Evolutionary conservation across 2,329 filamentous ascomycete genomes (phyloP).

Genomic region (Aureobasidium sp.): DNA sequence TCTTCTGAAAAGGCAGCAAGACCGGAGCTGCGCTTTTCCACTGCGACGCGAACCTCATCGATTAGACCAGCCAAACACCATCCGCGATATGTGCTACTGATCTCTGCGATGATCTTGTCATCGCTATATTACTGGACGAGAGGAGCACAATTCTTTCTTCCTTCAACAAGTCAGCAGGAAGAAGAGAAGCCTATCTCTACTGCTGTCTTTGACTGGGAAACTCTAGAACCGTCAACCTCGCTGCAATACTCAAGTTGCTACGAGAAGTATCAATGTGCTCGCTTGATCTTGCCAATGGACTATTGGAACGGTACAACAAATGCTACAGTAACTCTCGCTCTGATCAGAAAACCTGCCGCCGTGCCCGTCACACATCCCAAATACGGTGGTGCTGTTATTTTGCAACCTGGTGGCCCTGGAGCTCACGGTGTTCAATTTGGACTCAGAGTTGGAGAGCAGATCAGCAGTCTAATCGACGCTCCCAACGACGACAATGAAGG

Average conservation of each 20-base stretch:
- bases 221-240: background rate
- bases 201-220: background rate
- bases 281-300: conserved; percentile 41
- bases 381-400: conserved; percentile 40
- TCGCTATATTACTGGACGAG: background rate
- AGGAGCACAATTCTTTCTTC: background rate
- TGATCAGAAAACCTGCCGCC: conserved; percentile 38
- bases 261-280: conserved; percentile 39
- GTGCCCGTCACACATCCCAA: conserved; percentile 33
- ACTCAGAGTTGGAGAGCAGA: conserved; percentile 23
- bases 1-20: background rate
- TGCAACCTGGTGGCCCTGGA: conserved; percentile 42
- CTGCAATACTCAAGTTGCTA: conserved; percentile 29
- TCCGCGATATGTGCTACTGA: background rate
- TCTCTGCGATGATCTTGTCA: background rate
- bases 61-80: background rate
- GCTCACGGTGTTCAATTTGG: conserved; percentile 30
- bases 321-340: conserved; percentile 35
- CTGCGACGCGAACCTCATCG: rapidly evolving
- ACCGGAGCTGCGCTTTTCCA: background rate
- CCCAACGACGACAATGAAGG: background rate
- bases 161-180: background rate
- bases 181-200: background rate
- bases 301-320: conserved; percentile 28
- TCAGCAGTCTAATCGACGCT: conserved; percentile 33